Conservation (phyloP, 2,329 filamentous ascomycete species). For the Fusarium sarcochroum region DNA sequence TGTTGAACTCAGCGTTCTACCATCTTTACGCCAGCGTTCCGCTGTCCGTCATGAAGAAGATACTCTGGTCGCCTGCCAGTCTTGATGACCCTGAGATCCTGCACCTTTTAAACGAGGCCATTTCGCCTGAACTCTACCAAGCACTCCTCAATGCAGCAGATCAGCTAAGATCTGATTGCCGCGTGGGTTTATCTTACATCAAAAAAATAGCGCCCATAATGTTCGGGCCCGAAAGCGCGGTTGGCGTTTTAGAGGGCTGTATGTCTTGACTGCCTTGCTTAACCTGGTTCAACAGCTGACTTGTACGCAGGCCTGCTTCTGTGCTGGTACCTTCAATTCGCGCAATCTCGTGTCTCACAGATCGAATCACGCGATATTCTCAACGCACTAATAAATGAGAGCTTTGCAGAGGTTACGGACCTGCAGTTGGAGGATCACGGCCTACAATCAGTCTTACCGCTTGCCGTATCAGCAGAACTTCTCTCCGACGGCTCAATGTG, state of each 20-base stretch:
- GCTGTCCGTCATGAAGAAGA: neutral
- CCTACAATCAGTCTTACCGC: conserved; percentile 3
- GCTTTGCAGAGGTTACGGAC: conserved; percentile 6
- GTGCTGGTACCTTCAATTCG: neutral
- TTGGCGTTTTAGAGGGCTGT: conserved; percentile 8
- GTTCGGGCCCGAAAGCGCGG: conserved; percentile 6
- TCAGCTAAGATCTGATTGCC: conserved; percentile 8
- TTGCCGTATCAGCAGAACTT: conserved; percentile 9
- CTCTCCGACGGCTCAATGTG: conserved; percentile 10
- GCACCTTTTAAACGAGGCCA: neutral
- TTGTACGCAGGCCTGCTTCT: neutral
- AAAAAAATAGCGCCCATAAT: conserved; percentile 11
- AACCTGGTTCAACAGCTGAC: neutral
- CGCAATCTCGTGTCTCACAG: neutral
- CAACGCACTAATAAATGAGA: neutral
- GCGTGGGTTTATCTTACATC: conserved; percentile 5
- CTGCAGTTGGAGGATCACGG: conserved; percentile 3
- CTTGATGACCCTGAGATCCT: neutral
- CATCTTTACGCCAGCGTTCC: neutral
- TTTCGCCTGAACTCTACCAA: neutral
- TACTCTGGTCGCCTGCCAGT: neutral
- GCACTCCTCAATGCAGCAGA: neutral
- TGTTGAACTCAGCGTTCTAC: neutral
- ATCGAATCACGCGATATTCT: neutral
- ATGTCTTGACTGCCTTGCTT: neutral